These are phyloP conservation scores for Microascus cirrosus DNA, from an alignment of 2,329 filamentous ascomycete species.

Conservation along the genomic window DNA sequence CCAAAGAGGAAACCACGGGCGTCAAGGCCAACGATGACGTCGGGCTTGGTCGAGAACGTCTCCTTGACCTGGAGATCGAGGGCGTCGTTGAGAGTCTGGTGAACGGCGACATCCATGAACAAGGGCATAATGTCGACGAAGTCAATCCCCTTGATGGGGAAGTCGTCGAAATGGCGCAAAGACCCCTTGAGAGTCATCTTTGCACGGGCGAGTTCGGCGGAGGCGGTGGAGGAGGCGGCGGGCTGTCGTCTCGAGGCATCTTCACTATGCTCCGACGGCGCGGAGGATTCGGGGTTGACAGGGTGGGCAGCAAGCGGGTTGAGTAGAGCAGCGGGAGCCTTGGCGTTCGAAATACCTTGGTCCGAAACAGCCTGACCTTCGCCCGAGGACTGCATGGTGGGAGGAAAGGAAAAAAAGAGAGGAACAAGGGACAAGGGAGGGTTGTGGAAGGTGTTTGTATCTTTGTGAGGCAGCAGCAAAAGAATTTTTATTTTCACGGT, in stretches of 20 bases:
- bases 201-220: constrained; percentile 56
- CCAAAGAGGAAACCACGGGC: constrained; percentile 94
- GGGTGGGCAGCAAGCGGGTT: constrained; percentile 20
- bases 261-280: constrained; percentile 16
- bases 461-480: background rate
- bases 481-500: constrained; percentile 1
- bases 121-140: constrained; percentile 98
- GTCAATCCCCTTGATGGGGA: constrained; percentile 81
- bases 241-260: constrained; percentile 54
- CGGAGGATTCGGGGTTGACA: constrained; percentile 15
- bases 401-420: constrained; percentile 12
- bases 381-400: constrained; percentile 10
- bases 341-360: constrained; percentile 4
- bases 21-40: constrained; percentile 88
- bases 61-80: constrained; percentile 73
- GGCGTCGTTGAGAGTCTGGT: constrained; percentile 68
- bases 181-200: constrained; percentile 60
- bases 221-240: constrained; percentile 48
- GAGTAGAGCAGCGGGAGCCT: constrained; percentile 12
- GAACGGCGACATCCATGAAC: constrained; percentile 67
- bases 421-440: background rate
- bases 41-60: constrained; percentile 56
- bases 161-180: constrained; percentile 82
- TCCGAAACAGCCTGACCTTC: background rate
- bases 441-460: constrained; percentile 5